phyloP scores from a whole-genome alignment of 192 early-diverging fungal genomes.

The Coemansia sp. region DNA sequence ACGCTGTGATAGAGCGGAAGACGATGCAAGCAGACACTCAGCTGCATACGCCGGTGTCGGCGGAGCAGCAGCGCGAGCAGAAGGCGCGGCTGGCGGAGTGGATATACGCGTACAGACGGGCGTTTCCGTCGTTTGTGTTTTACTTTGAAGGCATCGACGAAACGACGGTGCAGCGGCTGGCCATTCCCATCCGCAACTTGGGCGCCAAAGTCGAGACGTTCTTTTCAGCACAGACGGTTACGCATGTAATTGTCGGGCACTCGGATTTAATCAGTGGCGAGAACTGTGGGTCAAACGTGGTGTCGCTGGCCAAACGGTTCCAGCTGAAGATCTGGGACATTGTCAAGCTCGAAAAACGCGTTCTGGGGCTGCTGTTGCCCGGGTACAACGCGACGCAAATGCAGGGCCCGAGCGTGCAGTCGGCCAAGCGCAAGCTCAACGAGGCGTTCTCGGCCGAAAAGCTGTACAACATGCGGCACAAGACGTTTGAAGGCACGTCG shows the following conservation, averaged over 20 bases:
- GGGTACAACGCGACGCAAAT: slow-evolving; percentile 31
- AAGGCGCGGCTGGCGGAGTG: slow-evolving; percentile 48
- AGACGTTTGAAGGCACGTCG: slow-evolving; percentile 38
- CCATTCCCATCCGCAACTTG: slow-evolving; percentile 34
- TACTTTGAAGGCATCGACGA: slow-evolving; percentile 57
- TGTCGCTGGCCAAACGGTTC: slow-evolving; percentile 40
- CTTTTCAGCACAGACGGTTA: slow-evolving; percentile 54
- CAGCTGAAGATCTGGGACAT: slow-evolving; percentile 51
- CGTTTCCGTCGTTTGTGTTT: slow-evolving; percentile 54
- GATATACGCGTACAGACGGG: slow-evolving; percentile 48
- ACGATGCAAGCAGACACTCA: not conserved
- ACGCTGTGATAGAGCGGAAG: slow-evolving; percentile 10
- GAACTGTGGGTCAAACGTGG: slow-evolving; percentile 36
- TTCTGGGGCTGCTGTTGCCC: slow-evolving; percentile 42
- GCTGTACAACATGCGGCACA: slow-evolving; percentile 46
- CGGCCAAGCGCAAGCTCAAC: slow-evolving; percentile 53
- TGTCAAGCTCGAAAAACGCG: slow-evolving; percentile 46
- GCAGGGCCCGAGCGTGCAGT: slow-evolving; percentile 36
- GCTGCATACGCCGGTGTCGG: not conserved
- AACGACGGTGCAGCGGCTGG: slow-evolving; percentile 33
- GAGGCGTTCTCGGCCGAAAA: slow-evolving; percentile 52
- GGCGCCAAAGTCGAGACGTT: slow-evolving; percentile 51
- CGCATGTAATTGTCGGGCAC: slow-evolving; percentile 48
- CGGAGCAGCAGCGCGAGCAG: slow-evolving; percentile 44
- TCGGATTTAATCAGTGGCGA: slow-evolving; percentile 11